Base-by-base conservation (phyloP, 1,139 yeast genomes). In the Hemisphaericaspora xylofermentans region DNA sequence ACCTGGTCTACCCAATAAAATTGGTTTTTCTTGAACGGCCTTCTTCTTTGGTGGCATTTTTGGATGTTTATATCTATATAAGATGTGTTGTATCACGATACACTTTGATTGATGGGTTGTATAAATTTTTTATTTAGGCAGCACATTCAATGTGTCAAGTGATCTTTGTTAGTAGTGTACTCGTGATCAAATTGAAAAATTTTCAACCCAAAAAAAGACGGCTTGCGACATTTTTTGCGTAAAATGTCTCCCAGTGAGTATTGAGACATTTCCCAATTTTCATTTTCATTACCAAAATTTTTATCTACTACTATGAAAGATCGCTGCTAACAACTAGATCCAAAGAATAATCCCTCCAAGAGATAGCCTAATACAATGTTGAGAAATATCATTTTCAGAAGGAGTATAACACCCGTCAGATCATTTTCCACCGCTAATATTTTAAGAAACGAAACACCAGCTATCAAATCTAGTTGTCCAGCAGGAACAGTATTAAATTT, bases 1-100 rank as follows among this genome's bases (percentile, higher is more conserved):
- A 65, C 97, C 98, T 63, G 99, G 99, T 74, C 98, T 88, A 54
- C 99, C 99, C 57, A 93, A 78, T 50, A 89, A 75, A 59, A 91
- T 74, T 66, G 93, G 94, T 68, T 88, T 86, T 67, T 89, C 96
- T 68, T 81, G 88, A 46, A 48, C 76, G 52, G 73, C 88, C 71
- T 82, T 85, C 79, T 88, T 88, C 82, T 88, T 88, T 79, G 96
- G 96, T 61, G 96, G 95, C 97, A 89, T 89, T 2, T 13, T 35
- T 5, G 10, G 8, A 15, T 35, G 6, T 10, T 13, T 14, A 4
- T 12, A 3, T 28, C 24, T 32, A 14, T 33, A 18, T 16, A 26
- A 38, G 33, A 25, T 8, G 35, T 38, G 43, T 25, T 6, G n/a
- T 7, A 14, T 27, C 5, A 30, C 27, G 6, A 24, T 21, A 24